Base-by-base conservation (phyloP, 2,329 filamentous ascomycete species). In the Hypoxylon sp. region DNA sequence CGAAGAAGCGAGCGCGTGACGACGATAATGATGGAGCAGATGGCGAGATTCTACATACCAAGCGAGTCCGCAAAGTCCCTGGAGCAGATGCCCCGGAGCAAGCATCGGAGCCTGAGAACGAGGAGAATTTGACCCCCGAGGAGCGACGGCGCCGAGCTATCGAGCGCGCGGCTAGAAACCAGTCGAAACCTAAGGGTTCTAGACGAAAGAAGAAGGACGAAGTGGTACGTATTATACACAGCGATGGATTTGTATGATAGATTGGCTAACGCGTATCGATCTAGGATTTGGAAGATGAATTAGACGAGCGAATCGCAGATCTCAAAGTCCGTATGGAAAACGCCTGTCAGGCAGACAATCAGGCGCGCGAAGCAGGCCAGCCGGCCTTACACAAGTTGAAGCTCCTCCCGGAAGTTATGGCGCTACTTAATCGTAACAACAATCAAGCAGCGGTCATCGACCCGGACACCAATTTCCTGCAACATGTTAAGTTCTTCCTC, bases 401-500 rank as follows among this genome's bases (percentile, higher is more conserved):
- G 82, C 91, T 99, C 73, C 89, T 99, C 14, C 94, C 95, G 1
- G 91, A 97, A 78, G 96, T 99, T 13, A 90, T 94, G 50, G 89
- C 90, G 46, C 86, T 98, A 19, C 87, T 99, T 66, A 98, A 97
- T 79, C 92, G 94, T 75, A 97, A 95, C 80, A 93, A 92, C 59
- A 89, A 95, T 28, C 93, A 92, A 76, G 86, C 93, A 73, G 91
- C 92, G 30, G 90, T 98, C 53, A 89, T 98, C 43, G 95, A 98
- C 73, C 95, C 95, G 0, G 96, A 99, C 76, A 97, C 92, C 77
- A 98, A 98, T 82, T 91, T 99, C 69, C 84, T 99, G 41, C 93
- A 97, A 80, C 93, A 94, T 13, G 93, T 99, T 76, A 94, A 95
- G 77, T 98, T 97, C 86, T 98, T 98, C 86, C 87, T 99, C 21